Percentiles rank a stretch among this genome's conserved stretches.
Evolutionary conservation across 805 yeast genomes (phyloP).

Genomic region (Starmerella apicola): DNA sequence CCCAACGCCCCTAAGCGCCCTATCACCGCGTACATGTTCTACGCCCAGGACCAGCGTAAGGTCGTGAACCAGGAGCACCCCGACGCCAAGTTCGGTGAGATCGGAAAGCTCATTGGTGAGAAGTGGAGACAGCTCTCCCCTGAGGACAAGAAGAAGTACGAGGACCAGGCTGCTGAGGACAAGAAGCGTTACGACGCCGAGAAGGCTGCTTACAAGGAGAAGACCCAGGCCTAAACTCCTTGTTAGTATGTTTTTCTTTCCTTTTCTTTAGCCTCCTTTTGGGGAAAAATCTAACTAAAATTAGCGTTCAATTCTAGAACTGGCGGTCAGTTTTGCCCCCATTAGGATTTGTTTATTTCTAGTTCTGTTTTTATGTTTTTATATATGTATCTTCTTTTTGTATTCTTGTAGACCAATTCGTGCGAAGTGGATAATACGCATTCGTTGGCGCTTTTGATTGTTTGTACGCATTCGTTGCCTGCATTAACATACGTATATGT

Average conservation of each 20-base stretch:
- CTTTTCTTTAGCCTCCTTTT: slow-evolving; percentile 1
- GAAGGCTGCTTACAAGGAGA: slow-evolving; percentile 57
- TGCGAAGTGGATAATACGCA: too few relatives aligned
- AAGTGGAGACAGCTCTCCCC: slow-evolving; percentile 84
- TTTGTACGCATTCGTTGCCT: too few relatives aligned
- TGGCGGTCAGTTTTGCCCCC: too few relatives aligned
- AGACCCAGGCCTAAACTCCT: slow-evolving; percentile 20
- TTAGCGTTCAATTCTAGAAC: too few relatives aligned
- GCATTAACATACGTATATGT: too few relatives aligned
- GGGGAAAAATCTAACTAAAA: neutral
- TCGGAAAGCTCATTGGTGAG: slow-evolving; percentile 90
- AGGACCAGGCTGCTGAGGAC: slow-evolving; percentile 85
- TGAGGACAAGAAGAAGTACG: slow-evolving; percentile 81
- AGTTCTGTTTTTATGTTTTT: neutral
- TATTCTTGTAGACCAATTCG: too few relatives aligned
- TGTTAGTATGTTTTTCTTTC: slow-evolving; percentile 1
- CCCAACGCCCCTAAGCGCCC: slow-evolving; percentile 99
- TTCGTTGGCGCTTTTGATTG: too few relatives aligned
- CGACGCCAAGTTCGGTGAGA: slow-evolving; percentile 85
- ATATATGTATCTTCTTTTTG: too few relatives aligned
- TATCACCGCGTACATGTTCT: slow-evolving; percentile 96
- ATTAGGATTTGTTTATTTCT: slow-evolving; percentile 1
- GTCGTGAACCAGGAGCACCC: slow-evolving; percentile 92
- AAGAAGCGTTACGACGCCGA: slow-evolving; percentile 95
- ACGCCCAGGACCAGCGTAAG: slow-evolving; percentile 96